Conservation (phyloP, 768 basidiomycete genomes). For the Rubroboletus satanas region DNA sequence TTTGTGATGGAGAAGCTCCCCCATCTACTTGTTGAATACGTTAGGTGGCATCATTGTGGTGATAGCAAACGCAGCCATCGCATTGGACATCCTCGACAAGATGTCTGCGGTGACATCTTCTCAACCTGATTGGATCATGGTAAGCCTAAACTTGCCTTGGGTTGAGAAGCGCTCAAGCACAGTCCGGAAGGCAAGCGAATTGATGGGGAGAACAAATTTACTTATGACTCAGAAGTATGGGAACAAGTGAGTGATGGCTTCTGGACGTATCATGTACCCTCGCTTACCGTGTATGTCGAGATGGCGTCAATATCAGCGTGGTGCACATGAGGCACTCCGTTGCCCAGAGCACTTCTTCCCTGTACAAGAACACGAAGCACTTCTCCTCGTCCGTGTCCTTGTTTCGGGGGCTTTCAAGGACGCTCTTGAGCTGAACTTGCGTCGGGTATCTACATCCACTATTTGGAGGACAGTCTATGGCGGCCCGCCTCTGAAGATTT, state of each 20-base stretch:
- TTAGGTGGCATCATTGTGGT: conserved; percentile 6
- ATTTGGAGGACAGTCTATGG: conserved; percentile 5
- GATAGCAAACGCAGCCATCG: conserved; percentile 7
- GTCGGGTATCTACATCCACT: conserved; percentile 3
- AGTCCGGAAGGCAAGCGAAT: not conserved
- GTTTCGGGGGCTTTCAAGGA: not conserved
- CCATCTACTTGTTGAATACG: conserved; percentile 7
- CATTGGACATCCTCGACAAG: conserved; percentile 6
- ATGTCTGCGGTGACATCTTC: conserved; percentile 9
- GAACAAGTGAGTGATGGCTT: conserved; percentile 1
- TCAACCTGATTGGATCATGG: conserved; percentile 10
- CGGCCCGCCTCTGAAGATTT: conserved; percentile 3
- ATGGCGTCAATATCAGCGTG: conserved; percentile 6
- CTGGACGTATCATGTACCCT: too few species aligned
- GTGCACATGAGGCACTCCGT: conserved; percentile 5
- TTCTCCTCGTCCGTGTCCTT: conserved; percentile 5
- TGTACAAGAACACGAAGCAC: conserved; percentile 10
- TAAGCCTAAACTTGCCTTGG: not conserved
- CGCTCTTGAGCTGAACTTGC: conserved; percentile 4
- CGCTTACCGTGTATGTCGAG: not conserved
- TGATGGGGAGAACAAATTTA: conserved; percentile 4
- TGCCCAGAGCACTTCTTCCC: not conserved
- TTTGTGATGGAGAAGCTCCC: too few species aligned
- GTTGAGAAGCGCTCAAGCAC: not conserved
- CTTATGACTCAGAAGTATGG: conserved; percentile 8